Conservation (phyloP, 2,329 filamentous ascomycete species). For the Chaetomium sp. region DNA sequence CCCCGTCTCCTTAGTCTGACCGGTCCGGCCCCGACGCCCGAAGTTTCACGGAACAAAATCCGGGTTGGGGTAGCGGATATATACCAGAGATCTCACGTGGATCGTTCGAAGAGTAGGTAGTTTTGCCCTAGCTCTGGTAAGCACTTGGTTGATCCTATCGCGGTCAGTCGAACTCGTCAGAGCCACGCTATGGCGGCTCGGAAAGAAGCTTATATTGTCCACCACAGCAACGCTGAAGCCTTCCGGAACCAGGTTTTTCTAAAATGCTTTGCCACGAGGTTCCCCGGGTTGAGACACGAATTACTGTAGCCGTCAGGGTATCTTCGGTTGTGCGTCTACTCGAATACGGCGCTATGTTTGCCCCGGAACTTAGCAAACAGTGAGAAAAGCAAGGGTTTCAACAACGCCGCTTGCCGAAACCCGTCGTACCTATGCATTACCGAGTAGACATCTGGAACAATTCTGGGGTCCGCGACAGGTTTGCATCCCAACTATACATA, state of each 20-base stretch:
- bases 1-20: not conserved
- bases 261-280: not conserved
- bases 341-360: not conserved
- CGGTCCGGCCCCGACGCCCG: conserved; percentile 1
- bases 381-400: not conserved
- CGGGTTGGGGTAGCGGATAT: not conserved
- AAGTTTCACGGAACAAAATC: not conserved
- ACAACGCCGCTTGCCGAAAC: not conserved
- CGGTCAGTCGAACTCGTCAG: not conserved
- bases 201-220: not conserved
- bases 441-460: not conserved
- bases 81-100: not conserved
- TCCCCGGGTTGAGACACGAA: not conserved
- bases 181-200: not conserved
- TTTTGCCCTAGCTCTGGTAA: not conserved
- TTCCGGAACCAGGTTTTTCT: not conserved
- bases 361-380: not conserved
- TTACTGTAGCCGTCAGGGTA: not conserved
- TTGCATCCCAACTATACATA: not conserved
- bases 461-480: not conserved
- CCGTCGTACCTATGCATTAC: not conserved
- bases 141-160: not conserved
- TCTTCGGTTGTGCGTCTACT: not conserved
- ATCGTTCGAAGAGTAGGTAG: no score
- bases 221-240: not conserved